Conservation (phyloP, 345 rosid genomes). For the Cardamine resedifolia region DNA sequence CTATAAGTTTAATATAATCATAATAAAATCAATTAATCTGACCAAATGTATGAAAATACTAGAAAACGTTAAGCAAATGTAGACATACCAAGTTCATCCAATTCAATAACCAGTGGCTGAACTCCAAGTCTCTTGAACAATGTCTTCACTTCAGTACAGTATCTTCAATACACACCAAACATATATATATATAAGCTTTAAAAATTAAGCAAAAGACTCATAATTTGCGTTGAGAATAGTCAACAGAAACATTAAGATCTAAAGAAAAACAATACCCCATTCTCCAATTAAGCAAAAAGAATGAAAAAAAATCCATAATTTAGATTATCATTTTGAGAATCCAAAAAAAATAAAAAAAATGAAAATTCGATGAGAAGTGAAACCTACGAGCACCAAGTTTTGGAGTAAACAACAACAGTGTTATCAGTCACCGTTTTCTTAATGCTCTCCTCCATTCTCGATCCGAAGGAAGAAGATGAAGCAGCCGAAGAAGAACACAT, state of each 20-base stretch:
- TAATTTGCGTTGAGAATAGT: neutral
- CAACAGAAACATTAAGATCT: conserved; percentile 9
- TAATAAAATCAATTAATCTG: neutral
- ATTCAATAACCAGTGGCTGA: conserved; percentile 75
- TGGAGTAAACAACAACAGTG: conserved; percentile 91
- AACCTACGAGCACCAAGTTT: conserved; percentile 95
- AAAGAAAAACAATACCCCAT: neutral
- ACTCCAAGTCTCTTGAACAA: conserved; percentile 77
- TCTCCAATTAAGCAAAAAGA: neutral
- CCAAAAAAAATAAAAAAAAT: neutral
- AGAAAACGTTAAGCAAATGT: neutral
- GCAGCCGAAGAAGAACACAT: conserved; percentile 37
- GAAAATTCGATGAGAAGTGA: conserved; percentile 9
- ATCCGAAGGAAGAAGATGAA: conserved; percentile 77
- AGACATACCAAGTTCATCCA: conserved; percentile 83
- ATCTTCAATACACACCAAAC: conserved; percentile 44
- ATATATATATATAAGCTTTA: neutral
- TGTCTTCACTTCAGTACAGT: conserved; percentile 87
- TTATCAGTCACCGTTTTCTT: conserved; percentile 69
- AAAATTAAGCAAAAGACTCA: neutral
- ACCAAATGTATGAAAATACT: neutral
- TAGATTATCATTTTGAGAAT: neutral
- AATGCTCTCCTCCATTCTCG: conserved; percentile 73
- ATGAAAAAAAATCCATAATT: neutral
- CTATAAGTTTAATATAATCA: neutral